phyloP scores from a whole-genome alignment of 2,329 filamentous ascomycete species.

The Teratosphaeria pseudoeucalypti region DNA sequence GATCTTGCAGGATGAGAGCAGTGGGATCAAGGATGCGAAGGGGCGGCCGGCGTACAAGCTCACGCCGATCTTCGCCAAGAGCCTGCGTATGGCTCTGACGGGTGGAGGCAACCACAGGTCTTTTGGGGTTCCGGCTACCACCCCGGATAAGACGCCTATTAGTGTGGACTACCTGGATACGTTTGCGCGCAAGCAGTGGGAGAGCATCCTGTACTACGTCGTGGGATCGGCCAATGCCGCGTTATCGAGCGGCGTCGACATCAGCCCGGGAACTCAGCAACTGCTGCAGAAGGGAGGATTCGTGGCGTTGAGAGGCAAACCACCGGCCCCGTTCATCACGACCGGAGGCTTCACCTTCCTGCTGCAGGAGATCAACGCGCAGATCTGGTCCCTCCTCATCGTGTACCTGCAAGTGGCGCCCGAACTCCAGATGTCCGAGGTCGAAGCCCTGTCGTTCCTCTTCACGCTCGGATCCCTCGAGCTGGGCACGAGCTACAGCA shows the following conservation, averaged over 20 bases:
- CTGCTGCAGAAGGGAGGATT: conserved; percentile 72
- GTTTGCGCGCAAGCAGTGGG: conserved; percentile 84
- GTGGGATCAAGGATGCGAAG: conserved; percentile 43
- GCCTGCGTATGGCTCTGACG: conserved; percentile 75
- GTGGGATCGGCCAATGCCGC: conserved; percentile 62
- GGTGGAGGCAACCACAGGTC: conserved; percentile 74
- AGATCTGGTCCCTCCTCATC: conserved; percentile 91
- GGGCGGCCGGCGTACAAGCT: conserved; percentile 60
- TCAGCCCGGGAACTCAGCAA: conserved; percentile 66
- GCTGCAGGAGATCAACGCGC: conserved; percentile 87
- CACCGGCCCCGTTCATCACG: conserved; percentile 58
- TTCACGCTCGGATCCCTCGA: conserved; percentile 92
- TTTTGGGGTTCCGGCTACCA: conserved; percentile 74
- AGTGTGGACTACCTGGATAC: conserved; percentile 66
- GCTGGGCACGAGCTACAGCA: conserved; percentile 83
- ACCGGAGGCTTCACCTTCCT: conserved; percentile 90
- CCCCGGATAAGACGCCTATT: conserved; percentile 52
- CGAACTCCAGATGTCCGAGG: conserved; percentile 65
- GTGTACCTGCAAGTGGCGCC: conserved; percentile 77
- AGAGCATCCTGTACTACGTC: conserved; percentile 90
- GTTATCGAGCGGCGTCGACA: conserved; percentile 35
- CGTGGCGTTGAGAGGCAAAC: conserved; percentile 44
- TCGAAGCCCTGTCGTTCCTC: conserved; percentile 90
- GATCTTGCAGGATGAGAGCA: conserved; percentile 56
- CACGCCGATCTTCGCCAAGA: conserved; percentile 70